Conservation (phyloP, 2,329 filamentous ascomycete genomes). For the Hymenoscyphus fraxineus region DNA sequence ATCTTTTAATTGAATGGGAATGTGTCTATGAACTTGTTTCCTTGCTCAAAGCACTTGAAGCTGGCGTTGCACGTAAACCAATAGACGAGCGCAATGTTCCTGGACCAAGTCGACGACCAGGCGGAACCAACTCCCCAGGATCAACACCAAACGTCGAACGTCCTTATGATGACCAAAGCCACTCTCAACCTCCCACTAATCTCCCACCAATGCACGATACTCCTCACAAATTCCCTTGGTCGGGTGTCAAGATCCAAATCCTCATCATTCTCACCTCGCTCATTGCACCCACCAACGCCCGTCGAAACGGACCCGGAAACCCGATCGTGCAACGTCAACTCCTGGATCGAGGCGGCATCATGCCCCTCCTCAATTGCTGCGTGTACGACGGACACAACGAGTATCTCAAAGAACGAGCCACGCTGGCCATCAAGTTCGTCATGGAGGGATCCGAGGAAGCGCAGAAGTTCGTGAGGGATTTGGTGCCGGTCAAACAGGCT, state of each 20-base stretch:
- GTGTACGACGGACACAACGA: slow-evolving; percentile 90
- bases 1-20: slow-evolving; percentile 87
- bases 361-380: slow-evolving; percentile 84
- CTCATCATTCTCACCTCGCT: slow-evolving; percentile 86
- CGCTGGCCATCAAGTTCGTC: slow-evolving; percentile 81
- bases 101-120: slow-evolving; percentile 39
- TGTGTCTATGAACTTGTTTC: slow-evolving; percentile 84
- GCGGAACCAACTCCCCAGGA: slow-evolving; percentile 1
- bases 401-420: slow-evolving; percentile 87
- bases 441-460: slow-evolving; percentile 72
- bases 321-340: slow-evolving; percentile 84
- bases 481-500: slow-evolving; percentile 33
- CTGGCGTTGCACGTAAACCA: slow-evolving; percentile 79
- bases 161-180: slow-evolving; percentile 52
- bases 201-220: slow-evolving; percentile 56
- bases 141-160: slow-evolving; percentile 52
- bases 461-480: slow-evolving; percentile 63
- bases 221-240: slow-evolving; percentile 62
- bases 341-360: slow-evolving; percentile 77
- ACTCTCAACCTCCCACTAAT: slow-evolving; percentile 41
- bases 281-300: slow-evolving; percentile 72
- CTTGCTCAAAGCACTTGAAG: slow-evolving; percentile 80
- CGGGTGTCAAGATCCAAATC: slow-evolving; percentile 84
- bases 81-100: slow-evolving; percentile 47
- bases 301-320: slow-evolving; percentile 58